Evolutionary conservation across 129 eudicot species (phyloP), one percentile per base, ranked within the genome.

Genomic region (Chrysanthemum lavandulifolium): DNA sequence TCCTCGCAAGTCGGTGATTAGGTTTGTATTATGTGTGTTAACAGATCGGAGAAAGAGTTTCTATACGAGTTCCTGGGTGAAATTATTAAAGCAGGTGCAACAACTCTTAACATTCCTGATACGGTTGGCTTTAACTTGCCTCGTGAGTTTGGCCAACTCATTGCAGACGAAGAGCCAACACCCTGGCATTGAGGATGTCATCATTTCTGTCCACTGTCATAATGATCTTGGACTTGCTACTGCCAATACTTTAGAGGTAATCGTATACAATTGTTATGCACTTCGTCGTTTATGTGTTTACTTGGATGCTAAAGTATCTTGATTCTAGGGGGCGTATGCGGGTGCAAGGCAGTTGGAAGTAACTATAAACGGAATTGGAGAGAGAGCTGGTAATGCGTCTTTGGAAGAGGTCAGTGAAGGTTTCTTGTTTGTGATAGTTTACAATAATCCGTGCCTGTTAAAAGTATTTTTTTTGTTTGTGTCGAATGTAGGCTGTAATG

Each of bases 341-440:
- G 97, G 97, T 56, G 97, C 97, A 53, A 81, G 97, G 69, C 97
- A 91, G 69, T 49, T 91, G 12, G 97, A 91, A 76, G 96, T 88
- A 48, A 91, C 97, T 5, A 82, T 91, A 61, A 91, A 91, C 72
- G 97, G 97, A 54, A 91, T 91, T 18, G 97, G 97, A 29, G 97
- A 91, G 65, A 86, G 97, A 84, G 97, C 97, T 75, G 97, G 97
- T 12, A 91, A 91, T 77, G 96, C 97, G 48, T 88, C 96, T 67
- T 64, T 91, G 53, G 97, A 91, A 81, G 97, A 91, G 90, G 97
- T 91, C 25, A 33, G 69, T 64, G 69, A 6, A 40, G 47, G 47
- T 13, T 65, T 65, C 10, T 36, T 36, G 27, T 65, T 43, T 13
- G 27, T 48, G 18, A 10, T 40, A 18, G 10, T 16, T 29, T 13